A percentile compares a stretch with the other conserved stretches of the same genome.
Evolutionary conservation across 768 basidiomycete species (phyloP).

Genomic region (Trametes cinnabarina): DNA sequence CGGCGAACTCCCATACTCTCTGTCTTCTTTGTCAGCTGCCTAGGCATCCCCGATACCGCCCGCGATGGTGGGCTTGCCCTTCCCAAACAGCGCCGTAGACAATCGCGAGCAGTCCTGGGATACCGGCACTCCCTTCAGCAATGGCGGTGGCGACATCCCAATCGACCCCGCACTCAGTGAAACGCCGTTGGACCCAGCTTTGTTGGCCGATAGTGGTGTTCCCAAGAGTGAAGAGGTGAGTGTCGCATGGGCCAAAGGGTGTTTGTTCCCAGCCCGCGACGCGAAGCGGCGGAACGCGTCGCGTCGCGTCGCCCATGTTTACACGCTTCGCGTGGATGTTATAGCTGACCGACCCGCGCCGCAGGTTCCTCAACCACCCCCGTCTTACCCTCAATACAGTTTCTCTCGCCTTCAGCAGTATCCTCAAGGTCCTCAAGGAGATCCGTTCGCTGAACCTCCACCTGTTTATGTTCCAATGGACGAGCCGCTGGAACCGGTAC

Average conservation of each 20-base stretch:
- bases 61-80: slow-evolving; percentile 15
- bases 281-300: slow-evolving; percentile 54
- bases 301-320: slow-evolving; percentile 52
- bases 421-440: slow-evolving; percentile 75
- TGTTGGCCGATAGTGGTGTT: slow-evolving; percentile 19
- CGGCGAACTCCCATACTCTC: slow-evolving; percentile 24
- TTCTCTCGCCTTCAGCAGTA: slow-evolving; percentile 45
- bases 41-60: slow-evolving; percentile 17
- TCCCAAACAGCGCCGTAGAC: slow-evolving; percentile 5
- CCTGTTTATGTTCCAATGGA: slow-evolving; percentile 49
- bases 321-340: slow-evolving; percentile 15
- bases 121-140: slow-evolving; percentile 55
- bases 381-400: slow-evolving; percentile 19
- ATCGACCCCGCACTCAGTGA: slow-evolving; percentile 73
- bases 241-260: slow-evolving; percentile 1
- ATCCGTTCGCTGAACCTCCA: slow-evolving; percentile 70
- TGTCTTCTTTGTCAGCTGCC: slow-evolving; percentile 13
- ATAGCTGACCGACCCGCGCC: slow-evolving; percentile 16
- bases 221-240: slow-evolving; percentile 20
- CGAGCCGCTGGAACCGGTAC: slow-evolving; percentile 35
- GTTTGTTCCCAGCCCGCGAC: slow-evolving; percentile 21
- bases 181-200: slow-evolving; percentile 26
- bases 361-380: slow-evolving; percentile 20
- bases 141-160: slow-evolving; percentile 56
- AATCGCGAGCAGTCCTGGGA: slow-evolving; percentile 57